A percentile compares a stretch with the other conserved stretches of the same genome.
Evolutionary conservation across 495 filamentous ascomycete genomes (phyloP).

Genomic region (Podospora tetraspora): DNA sequence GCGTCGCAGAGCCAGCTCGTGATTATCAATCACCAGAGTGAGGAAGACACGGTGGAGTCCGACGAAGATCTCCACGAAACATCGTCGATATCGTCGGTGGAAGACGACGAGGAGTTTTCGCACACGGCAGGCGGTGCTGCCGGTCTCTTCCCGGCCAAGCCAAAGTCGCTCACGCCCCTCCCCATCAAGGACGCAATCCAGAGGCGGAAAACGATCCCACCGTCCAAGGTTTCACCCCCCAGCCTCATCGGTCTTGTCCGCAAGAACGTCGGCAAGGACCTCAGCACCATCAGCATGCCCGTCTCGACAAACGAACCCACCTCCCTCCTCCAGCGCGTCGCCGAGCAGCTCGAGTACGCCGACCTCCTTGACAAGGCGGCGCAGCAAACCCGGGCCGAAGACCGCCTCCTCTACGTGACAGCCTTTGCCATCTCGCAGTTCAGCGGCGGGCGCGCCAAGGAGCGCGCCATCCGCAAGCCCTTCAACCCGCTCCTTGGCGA

Average conservation of each 20-base stretch:
- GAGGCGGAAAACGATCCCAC: conserved; percentile 64
- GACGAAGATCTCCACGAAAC: conserved; percentile 55
- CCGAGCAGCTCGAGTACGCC: conserved; percentile 87
- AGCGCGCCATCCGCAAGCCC: conserved; percentile 90
- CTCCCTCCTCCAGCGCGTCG: conserved; percentile 77
- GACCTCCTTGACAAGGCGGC: conserved; percentile 72
- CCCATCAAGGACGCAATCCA: conserved; percentile 58
- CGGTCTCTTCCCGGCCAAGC: conserved; percentile 62
- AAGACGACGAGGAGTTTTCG: conserved; percentile 42
- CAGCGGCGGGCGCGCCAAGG: conserved; percentile 71
- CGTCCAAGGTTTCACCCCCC: conserved; percentile 71
- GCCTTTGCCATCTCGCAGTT: conserved; percentile 86
- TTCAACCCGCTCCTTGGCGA: conserved; percentile 98
- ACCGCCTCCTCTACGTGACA: conserved; percentile 75
- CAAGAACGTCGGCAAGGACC: conserved; percentile 96
- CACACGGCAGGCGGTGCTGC: conserved; percentile 37
- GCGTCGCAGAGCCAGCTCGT: conserved; percentile 58
- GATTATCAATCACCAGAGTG: conserved; percentile 63
- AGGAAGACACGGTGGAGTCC: conserved; percentile 47
- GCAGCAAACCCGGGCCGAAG: conserved; percentile 49
- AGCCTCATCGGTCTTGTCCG: conserved; percentile 90
- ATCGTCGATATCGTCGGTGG: conserved; percentile 57
- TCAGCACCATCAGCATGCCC: conserved; percentile 94
- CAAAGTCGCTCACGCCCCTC: conserved; percentile 72
- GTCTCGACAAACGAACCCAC: conserved; percentile 93